phyloP scores from a whole-genome alignment of 352 stramenopile genomes.

The Globisporangium polare region DNA sequence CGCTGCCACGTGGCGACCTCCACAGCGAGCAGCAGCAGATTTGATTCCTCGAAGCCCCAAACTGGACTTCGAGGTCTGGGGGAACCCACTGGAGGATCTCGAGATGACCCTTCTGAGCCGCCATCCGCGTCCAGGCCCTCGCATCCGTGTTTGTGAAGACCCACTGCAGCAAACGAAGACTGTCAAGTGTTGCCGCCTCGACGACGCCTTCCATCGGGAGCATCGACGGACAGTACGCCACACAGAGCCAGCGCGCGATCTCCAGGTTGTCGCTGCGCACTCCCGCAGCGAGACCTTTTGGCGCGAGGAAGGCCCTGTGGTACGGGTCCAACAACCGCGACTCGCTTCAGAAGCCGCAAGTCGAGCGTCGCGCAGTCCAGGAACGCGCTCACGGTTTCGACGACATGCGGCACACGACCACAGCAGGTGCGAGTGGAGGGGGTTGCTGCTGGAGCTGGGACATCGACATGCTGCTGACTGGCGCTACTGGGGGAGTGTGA shows the following conservation, averaged over 20 bases:
- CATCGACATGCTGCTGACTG: not conserved
- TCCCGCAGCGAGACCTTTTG: not conserved
- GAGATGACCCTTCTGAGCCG: not conserved
- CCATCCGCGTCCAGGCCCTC: not conserved
- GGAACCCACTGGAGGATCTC: not conserved
- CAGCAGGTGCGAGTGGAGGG: not conserved
- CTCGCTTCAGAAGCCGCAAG: not conserved
- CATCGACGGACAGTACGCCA: slow-evolving; percentile 1
- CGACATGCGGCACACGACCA: not conserved
- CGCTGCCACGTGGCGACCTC: too few species aligned
- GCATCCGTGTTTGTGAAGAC: not conserved
- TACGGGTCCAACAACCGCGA: not conserved
- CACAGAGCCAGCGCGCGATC: not conserved
- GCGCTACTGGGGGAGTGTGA: too few species aligned
- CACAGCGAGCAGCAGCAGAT: too few species aligned
- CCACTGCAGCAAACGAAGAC: not conserved
- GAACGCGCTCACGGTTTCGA: not conserved
- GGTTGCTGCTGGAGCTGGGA: not conserved
- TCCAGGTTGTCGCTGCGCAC: not conserved
- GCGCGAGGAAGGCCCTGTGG: not conserved
- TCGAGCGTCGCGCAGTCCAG: not conserved
- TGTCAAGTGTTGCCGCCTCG: not conserved
- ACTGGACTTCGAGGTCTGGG: not conserved
- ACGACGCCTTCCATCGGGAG: not conserved
- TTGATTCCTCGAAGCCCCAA: too few species aligned